Evolutionary conservation across 345 rosid genomes (phyloP).

Genomic region (Litchi chinensis): DNA sequence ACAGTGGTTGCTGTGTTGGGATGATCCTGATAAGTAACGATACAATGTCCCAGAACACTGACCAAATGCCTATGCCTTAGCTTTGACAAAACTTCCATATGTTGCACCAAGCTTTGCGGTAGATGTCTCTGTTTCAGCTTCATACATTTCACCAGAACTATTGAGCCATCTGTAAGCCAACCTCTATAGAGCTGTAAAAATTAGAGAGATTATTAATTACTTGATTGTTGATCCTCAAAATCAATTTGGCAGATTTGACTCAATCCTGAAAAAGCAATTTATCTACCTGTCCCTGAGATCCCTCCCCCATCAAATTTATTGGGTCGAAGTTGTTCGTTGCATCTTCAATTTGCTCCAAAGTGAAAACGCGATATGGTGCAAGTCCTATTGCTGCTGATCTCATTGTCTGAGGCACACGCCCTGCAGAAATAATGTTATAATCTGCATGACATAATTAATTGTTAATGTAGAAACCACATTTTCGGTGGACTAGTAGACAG

Average conservation of each 20-base stretch:
- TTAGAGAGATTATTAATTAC: neutral
- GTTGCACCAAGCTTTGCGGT: slow-evolving; percentile 65
- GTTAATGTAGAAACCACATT: too few relatives aligned
- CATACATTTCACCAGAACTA: slow-evolving; percentile 63
- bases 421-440: slow-evolving; percentile 36
- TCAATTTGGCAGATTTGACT: neutral
- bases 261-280: neutral
- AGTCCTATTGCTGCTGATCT: slow-evolving; percentile 82
- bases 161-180: slow-evolving; percentile 61
- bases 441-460: neutral
- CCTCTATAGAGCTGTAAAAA: slow-evolving; percentile 69
- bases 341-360: slow-evolving; percentile 81
- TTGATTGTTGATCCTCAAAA: neutral
- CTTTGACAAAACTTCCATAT: slow-evolving; percentile 80
- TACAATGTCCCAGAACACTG: slow-evolving; percentile 85
- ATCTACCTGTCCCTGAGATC: slow-evolving; percentile 55
- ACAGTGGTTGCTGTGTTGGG: slow-evolving; percentile 52
- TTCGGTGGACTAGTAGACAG: neutral
- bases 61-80: slow-evolving; percentile 83
- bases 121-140: slow-evolving; percentile 70
- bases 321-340: slow-evolving; percentile 82
- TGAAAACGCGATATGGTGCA: slow-evolving; percentile 66
- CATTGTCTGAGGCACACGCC: slow-evolving; percentile 84
- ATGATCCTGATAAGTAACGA: slow-evolving; percentile 72
- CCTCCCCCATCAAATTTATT: slow-evolving; percentile 59